These are phyloP conservation scores for Podospora conica DNA, from an alignment of 495 filamentous ascomycete species.

Conservation along the genomic window DNA sequence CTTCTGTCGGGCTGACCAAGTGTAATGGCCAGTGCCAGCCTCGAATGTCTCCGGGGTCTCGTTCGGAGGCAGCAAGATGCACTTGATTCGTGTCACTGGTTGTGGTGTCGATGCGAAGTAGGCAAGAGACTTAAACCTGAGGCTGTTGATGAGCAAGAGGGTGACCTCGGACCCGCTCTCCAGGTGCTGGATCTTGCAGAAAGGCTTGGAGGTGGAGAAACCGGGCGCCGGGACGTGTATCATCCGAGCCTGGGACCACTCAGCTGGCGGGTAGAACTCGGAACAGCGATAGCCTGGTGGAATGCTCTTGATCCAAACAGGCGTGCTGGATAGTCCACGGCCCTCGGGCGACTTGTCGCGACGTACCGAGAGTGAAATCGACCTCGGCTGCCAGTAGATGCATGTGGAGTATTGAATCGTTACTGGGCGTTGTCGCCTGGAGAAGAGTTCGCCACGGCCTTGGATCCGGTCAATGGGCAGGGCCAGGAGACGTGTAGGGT, in stretches of 20 bases:
- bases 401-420: not conserved
- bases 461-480: not conserved
- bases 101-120: not conserved
- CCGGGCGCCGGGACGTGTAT: not conserved
- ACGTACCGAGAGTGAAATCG: not conserved
- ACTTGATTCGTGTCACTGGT: not conserved
- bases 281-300: not conserved
- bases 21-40: not conserved
- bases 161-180: not conserved
- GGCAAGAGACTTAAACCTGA: not conserved
- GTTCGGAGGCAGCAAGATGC: not conserved
- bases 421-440: rapidly evolving
- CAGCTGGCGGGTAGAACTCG: not conserved
- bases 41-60: no score
- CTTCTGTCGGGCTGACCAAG: not conserved
- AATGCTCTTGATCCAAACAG: not conserved
- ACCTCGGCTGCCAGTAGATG: not conserved
- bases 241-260: not conserved
- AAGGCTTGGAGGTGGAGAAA: not conserved
- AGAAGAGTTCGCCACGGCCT: not conserved
- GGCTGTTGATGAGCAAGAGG: not conserved
- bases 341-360: not conserved
- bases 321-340: not conserved
- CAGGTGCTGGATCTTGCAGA: not conserved
- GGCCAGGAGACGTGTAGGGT: not conserved